Evolutionary conservation across 2,329 filamentous ascomycete genomes (phyloP).

Genomic region (Sporothrix sp.): DNA sequence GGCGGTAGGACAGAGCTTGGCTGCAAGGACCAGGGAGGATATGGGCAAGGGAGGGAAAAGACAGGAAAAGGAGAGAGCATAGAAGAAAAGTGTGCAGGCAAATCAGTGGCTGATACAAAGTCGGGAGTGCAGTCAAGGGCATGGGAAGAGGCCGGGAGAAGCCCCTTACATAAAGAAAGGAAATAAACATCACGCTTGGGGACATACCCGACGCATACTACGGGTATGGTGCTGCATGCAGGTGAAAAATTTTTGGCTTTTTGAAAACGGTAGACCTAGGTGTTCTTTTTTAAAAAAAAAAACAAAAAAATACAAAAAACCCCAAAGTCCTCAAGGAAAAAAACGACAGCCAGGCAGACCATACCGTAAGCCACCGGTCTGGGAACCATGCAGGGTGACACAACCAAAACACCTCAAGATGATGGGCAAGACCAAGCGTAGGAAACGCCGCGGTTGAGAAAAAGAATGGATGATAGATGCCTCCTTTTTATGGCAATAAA

Average conservation of each 20-base stretch:
- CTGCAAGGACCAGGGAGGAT: constrained; percentile 1
- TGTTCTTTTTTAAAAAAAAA: not conserved
- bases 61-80: not conserved
- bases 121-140: not conserved
- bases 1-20: constrained; percentile 4
- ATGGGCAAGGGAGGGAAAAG: not conserved
- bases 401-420: too few relatives aligned
- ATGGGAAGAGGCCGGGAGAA: not conserved
- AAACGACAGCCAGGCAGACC: not conserved
- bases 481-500: too few relatives aligned
- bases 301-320: not conserved
- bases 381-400: too few relatives aligned
- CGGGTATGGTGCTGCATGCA: too few relatives aligned
- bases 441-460: too few relatives aligned
- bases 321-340: not conserved
- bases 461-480: too few relatives aligned
- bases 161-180: not conserved
- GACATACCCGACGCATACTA: constrained; percentile 1
- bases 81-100: not conserved
- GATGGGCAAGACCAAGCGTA: too few relatives aligned
- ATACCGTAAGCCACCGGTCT: too few relatives aligned
- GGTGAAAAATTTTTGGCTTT: too few relatives aligned
- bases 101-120: not conserved
- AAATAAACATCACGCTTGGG: not conserved
- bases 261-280: too few relatives aligned